Evolutionary conservation across 805 yeast species (phyloP).

Genomic region (Aciculoconidium aculeatum): DNA sequence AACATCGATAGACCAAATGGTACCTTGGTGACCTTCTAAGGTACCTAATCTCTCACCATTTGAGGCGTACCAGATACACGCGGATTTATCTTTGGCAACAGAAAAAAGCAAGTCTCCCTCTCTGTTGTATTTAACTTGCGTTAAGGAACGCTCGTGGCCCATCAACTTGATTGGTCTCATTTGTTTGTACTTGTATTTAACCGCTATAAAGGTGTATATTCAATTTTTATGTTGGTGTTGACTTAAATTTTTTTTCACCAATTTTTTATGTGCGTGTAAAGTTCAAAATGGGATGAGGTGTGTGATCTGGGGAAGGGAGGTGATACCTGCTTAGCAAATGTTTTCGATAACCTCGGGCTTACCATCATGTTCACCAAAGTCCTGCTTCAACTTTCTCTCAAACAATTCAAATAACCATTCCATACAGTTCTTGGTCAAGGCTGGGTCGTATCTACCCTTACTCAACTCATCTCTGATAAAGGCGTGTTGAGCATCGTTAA

Average conservation of each 20-base stretch:
- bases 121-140: conserved; percentile 90
- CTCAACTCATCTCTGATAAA: conserved; percentile 73
- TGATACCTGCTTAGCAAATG: conserved; percentile 43
- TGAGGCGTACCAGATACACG: conserved; percentile 88
- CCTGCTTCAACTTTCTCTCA: conserved; percentile 59
- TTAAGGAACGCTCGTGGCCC: conserved; percentile 97
- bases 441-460: conserved; percentile 81
- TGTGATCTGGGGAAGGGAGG: background rate
- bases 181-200: conserved; percentile 5
- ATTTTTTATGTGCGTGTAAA: conserved; percentile 10
- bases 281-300: conserved; percentile 5
- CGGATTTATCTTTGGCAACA: conserved; percentile 84
- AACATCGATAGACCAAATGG: conserved; percentile 90
- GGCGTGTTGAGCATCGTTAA: conserved; percentile 79
- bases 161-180: conserved; percentile 58
- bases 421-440: conserved; percentile 60
- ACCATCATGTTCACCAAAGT: conserved; percentile 60
- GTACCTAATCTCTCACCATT: conserved; percentile 98
- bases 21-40: conserved; percentile 77
- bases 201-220: background rate
- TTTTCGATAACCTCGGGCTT: conserved; percentile 47
- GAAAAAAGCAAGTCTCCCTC: conserved; percentile 94
- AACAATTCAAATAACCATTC: conserved; percentile 68
- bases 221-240: too few relatives aligned
- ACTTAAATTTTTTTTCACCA: conserved; percentile 9